Evolutionary conservation across 2,329 filamentous ascomycete species (phyloP).

Genomic region (Penicillium sp.): DNA sequence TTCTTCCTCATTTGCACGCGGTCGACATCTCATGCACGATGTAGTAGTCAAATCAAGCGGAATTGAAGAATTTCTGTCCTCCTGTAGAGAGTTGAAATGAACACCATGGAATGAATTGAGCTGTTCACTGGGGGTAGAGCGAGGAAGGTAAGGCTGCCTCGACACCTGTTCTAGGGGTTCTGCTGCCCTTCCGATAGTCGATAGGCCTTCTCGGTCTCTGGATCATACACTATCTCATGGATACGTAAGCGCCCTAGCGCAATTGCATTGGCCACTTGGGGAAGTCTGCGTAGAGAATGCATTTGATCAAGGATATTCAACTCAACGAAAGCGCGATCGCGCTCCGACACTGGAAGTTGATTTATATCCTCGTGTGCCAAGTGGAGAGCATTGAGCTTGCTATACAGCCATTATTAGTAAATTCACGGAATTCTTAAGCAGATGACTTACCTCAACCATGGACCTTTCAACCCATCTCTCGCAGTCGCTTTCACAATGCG

Average conservation of each 20-base stretch:
- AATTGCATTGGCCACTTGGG: conserved; percentile 14
- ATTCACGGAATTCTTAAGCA: no score
- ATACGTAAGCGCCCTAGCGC: conserved; percentile 9
- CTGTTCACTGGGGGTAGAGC: neutral
- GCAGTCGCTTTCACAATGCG: conserved; percentile 14
- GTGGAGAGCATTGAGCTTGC: conserved; percentile 15
- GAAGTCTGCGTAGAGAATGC: conserved; percentile 11
- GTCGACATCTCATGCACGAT: neutral
- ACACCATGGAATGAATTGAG: neutral
- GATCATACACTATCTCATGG: conserved; percentile 20
- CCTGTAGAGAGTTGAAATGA: neutral
- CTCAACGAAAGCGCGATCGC: conserved; percentile 17
- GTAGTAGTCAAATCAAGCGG: neutral
- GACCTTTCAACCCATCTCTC: conserved; percentile 14
- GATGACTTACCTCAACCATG: conserved; percentile 16
- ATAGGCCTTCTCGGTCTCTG: conserved; percentile 1
- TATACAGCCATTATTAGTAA: neutral
- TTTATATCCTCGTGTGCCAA: conserved; percentile 11
- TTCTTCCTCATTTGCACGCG: neutral
- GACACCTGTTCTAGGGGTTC: no score
- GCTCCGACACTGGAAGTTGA: conserved; percentile 7
- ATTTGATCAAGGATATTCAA: conserved; percentile 23
- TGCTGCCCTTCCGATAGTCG: conserved; percentile 3
- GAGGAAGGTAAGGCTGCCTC: neutral
- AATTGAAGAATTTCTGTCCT: neutral